Evolutionary conservation across 1,139 yeast species (phyloP).

Genomic region (Candida sojae): DNA sequence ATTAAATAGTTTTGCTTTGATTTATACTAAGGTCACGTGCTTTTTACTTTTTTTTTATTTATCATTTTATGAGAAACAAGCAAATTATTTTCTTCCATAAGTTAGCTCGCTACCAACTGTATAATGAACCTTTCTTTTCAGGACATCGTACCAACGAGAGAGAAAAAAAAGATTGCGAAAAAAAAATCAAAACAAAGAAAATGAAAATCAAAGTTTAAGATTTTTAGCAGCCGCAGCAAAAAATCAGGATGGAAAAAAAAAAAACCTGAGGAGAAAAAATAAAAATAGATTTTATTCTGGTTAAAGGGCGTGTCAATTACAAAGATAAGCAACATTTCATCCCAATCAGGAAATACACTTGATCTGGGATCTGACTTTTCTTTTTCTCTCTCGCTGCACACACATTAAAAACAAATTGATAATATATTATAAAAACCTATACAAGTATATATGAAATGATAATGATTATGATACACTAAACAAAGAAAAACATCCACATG

Average conservation of each 20-base stretch:
- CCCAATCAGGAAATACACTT: constrained; percentile 3
- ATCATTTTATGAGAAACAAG: no score
- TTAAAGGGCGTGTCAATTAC: neutral
- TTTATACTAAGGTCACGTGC: neutral
- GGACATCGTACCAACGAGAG: neutral
- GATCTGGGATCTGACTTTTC: constrained; percentile 1
- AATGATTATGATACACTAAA: neutral
- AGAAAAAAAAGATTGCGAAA: constrained; percentile 6
- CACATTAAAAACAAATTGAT: neutral
- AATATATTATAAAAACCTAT: neutral
- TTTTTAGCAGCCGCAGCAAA: constrained; percentile 6
- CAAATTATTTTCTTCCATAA: no score
- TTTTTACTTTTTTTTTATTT: neutral
- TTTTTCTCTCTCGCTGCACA: neutral
- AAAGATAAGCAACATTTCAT: neutral
- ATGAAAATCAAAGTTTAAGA: neutral
- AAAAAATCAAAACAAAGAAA: neutral
- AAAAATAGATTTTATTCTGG: neutral
- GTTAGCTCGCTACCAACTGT: neutral
- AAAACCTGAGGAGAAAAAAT: neutral
- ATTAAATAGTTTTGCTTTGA: neutral
- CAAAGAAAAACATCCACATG: neutral
- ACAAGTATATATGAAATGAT: neutral
- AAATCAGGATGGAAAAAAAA: neutral
- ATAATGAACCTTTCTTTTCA: constrained; percentile 2